Evolutionary conservation across 2,329 filamentous ascomycete species (phyloP), one percentile per base, ranked within the genome.

Genomic region (Talaromyces sp.): DNA sequence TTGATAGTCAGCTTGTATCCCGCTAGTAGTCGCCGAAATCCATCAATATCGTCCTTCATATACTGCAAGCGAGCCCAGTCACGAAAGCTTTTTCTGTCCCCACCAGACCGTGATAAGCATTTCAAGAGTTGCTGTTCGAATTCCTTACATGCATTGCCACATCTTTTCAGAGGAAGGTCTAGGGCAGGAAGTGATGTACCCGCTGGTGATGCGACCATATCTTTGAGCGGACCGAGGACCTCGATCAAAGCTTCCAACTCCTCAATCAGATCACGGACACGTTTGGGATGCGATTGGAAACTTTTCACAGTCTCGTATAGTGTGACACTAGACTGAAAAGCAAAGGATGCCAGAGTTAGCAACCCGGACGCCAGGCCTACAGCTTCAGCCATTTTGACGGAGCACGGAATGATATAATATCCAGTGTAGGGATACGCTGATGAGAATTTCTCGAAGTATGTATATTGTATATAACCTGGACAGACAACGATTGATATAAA

Each of bases 61-160:
- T 80, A 81, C 61, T 63, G 74, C 52, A 81, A 64, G 65, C 70
- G 77, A 4, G 76, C 74, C 78, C 76, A 81, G 64, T 79, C 78
- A 52, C 75, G 73, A 65, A 81, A 79, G 65, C 75, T 81, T 24
- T 71, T 69, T 58, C 72, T 68, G 61, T 63, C 66, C 32, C 63
- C 68, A 24, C 64, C 67, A 38, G 76, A 79, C 51, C 68, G 72
- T 49, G 69, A 67, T 38, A 67, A 68, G 60, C 66, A 77, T 67
- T 73, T 73, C 29, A 64, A 41, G 38, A 81, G 65, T 64, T 76
- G 71, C 57, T 71, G 52, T 58, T 74, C 65, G 64, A 81, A 81
- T 21, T 78, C 75, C 62, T 73, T 68, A 62, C 76, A 81, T 29
- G 77, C 73, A 62, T 75, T 73, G 46, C 73, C 73, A 62, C 77